Base-by-base conservation (phyloP, 2,329 filamentous ascomycete genomes). In the Monascus ruber region DNA sequence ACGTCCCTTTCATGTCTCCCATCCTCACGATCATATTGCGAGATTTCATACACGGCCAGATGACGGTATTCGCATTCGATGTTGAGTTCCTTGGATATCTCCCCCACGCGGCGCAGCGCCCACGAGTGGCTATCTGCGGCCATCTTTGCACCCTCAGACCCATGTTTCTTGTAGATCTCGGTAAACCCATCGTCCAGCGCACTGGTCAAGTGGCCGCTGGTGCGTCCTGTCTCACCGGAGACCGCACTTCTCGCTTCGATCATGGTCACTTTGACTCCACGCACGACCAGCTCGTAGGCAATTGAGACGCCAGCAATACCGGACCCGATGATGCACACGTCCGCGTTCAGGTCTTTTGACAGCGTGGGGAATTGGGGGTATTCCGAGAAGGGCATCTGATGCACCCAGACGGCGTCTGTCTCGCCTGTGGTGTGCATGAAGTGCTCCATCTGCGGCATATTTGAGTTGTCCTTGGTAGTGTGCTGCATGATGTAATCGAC, bases 1-100 rank as follows among this genome's bases (percentile, higher is more conserved):
- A 73, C 47, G 34, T 75, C 71, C 5, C 66, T 51, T 2, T 64
- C 55, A 39, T 73, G 67, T 39, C 68, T 58, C 9, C 60, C 50
- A 5, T 67, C 58, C 7, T 57, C 62, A 1, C 55, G 54, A 0
- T 60, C 48, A 42, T 70, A 72, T 48, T 74, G 68, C 1, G 71
- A 73, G 4, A 77, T 58, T 31, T 70, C 58, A 44, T 73, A 73
- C 1, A 58, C 71, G 0, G 64, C 67, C 2, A 77, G 47, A 29
- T 56, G 56, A 5, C 73, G 66, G 49, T 74, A 77, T 45, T 76
- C 73, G 54, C 74, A 77, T 0, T 76, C 71, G 27, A 77, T 72
- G 4, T 63, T 65, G 5, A 75, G 57, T 43, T 69, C 51, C 40
- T 62, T 58, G 0, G 66, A 57, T 2, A 77, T 58, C 41, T 76